Evolutionary conservation across 352 stramenopile genomes (phyloP), one percentile per base, ranked within the genome.

Genomic region (Phytophthora sansomeana): DNA sequence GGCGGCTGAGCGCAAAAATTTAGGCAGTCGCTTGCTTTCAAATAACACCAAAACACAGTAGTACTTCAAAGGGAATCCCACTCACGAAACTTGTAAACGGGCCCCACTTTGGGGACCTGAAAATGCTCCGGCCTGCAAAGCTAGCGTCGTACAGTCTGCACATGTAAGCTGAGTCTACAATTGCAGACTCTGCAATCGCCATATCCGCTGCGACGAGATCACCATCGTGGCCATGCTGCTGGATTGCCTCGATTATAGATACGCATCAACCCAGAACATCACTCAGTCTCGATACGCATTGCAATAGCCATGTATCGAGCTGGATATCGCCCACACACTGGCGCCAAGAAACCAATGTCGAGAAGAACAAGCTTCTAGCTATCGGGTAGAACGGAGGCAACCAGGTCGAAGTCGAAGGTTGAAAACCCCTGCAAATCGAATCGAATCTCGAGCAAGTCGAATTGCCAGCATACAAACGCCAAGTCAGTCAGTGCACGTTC

Each of bases 31-130:
- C 38, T 44, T 44, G 17, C 6, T 28, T 44, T 44, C 38, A 44
- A 19, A 44, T 44, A 44, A 44, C 38, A 41, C 1, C 35, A 44
- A 44, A 44, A 44, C n/a, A 24, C 38, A n/a, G 38, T 44, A 16
- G 38, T 14, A 44, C n/a, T 44, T 44, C 38, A 44, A 44, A 11
- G 38, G 21, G 10, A 26, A n/a, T 24, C n/a, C 38, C 38, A 44
- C 38, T 44, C 16, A 24, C 11, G 38, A 13, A 44, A 44, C 17
- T 5, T 44, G 38, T n/a, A 44, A 44, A 44, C 24, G 38, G 38
- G 38, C n/a, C 16, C 17, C n/a, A n/a, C 13, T 14, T 24, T 44
- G 38, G 38, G 38, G 3, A 24, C 21, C n/a, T 26, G 6, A 11
- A 44, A 44, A 44, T 44, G n/a, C 38, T 44, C 14, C 38, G 17